A percentile compares a stretch with the other conserved stretches of the same genome.
These are phyloP conservation scores for Schoenoplectus tabernaemontani DNA, from an alignment of 202 grass and related monocot genomes.

Conservation along the genomic window DNA sequence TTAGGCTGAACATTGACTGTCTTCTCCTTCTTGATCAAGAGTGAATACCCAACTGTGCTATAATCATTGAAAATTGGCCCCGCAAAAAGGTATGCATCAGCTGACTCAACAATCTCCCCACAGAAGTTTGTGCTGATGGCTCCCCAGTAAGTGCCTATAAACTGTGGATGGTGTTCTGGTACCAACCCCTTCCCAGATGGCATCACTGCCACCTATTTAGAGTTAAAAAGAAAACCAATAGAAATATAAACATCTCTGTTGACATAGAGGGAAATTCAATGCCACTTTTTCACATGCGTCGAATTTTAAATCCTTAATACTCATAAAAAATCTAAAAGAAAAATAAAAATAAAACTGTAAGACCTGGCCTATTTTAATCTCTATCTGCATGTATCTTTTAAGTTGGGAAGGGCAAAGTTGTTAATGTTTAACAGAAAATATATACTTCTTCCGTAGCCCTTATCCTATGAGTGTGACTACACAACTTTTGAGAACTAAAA, in stretches of 20 bases:
- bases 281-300: neutral
- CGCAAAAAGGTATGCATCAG: slow-evolving; percentile 76
- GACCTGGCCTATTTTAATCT: neutral
- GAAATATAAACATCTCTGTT: neutral
- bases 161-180: slow-evolving; percentile 54
- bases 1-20: slow-evolving; percentile 68
- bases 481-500: neutral
- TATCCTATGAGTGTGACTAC: neutral
- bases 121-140: slow-evolving; percentile 68
- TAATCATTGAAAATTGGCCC: slow-evolving; percentile 95
- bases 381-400: neutral
- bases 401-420: neutral
- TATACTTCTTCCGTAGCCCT: neutral
- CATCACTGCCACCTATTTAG: slow-evolving; percentile 40
- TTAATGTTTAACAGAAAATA: neutral
- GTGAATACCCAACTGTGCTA: slow-evolving; percentile 81
- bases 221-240: neutral
- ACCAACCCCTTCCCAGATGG: slow-evolving; percentile 83
- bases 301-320: neutral
- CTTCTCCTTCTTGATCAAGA: slow-evolving; percentile 88
- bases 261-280: neutral
- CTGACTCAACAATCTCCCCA: slow-evolving; percentile 78
- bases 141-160: slow-evolving; percentile 88
- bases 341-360: neutral
- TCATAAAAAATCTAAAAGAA: neutral